A percentile compares a stretch with the other conserved stretches of the same genome.
These are phyloP conservation scores for Kluyveromyces aestuarii DNA, from an alignment of 805 yeast genomes.

Conservation along the genomic window DNA sequence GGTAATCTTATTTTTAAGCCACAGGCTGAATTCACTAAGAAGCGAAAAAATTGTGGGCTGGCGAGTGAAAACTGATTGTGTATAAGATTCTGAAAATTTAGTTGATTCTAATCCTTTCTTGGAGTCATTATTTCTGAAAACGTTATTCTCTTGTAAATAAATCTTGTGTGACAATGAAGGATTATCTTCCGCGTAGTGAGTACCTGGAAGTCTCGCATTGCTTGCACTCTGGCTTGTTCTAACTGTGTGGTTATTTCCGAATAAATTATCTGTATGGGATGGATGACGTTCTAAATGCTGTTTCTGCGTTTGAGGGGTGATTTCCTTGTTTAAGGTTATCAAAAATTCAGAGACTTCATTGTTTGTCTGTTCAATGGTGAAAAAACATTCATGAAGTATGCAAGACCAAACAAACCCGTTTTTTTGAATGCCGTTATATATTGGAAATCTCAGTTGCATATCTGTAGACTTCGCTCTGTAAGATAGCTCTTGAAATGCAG, in stretches of 20 bases:
- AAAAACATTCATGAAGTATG: constrained; percentile 50
- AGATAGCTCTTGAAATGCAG: constrained; percentile 72
- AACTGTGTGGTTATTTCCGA: constrained; percentile 28
- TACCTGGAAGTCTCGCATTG: constrained; percentile 10
- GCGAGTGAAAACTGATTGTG: constrained; percentile 19
- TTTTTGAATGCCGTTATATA: constrained; percentile 43
- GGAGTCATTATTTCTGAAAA: constrained; percentile 9
- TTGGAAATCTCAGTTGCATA: constrained; percentile 39
- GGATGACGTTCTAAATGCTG: not conserved
- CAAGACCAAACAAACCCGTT: constrained; percentile 46
- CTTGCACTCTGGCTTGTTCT: not conserved
- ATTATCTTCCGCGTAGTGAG: constrained; percentile 6
- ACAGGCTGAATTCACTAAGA: constrained; percentile 7
- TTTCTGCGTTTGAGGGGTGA: constrained; percentile 13
- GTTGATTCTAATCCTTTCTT: constrained; percentile 3
- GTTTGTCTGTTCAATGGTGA: constrained; percentile 42
- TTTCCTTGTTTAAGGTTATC: constrained; percentile 5
- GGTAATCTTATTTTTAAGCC: constrained; percentile 7
- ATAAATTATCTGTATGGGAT: constrained; percentile 12
- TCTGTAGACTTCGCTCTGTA: constrained; percentile 46
- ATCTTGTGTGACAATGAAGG: constrained; percentile 13
- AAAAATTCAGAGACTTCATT: constrained; percentile 26
- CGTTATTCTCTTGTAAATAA: constrained; percentile 16
- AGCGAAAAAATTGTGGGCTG: constrained; percentile 17
- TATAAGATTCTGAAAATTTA: constrained; percentile 11